Conservation (phyloP, 208 protist species). For the Tritrichomonas foetus region DNA sequence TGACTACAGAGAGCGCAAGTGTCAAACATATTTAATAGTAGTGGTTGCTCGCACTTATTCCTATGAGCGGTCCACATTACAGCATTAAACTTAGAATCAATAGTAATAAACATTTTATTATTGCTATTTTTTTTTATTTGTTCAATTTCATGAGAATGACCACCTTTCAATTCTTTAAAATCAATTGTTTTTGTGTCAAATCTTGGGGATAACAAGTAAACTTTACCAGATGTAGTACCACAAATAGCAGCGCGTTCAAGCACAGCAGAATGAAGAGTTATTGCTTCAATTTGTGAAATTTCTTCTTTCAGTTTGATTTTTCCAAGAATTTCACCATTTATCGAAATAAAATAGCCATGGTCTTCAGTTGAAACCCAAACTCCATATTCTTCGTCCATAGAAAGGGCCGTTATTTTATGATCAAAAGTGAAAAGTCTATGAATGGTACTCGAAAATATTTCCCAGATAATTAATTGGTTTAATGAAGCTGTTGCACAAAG, state of each 20-base stretch:
- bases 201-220: background rate
- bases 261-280: background rate
- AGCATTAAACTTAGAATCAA: too few species aligned
- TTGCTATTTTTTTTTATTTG: too few species aligned
- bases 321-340: too few species aligned
- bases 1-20: too few species aligned
- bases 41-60: too few species aligned
- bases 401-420: background rate
- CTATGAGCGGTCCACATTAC: too few species aligned
- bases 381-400: background rate
- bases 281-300: background rate
- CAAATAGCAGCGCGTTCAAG: background rate
- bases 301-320: too few species aligned
- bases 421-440: background rate
- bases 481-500: slow-evolving; percentile 10
- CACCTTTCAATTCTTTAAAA: background rate
- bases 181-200: background rate
- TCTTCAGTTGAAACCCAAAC: background rate
- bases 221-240: background rate
- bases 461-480: background rate
- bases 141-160: background rate
- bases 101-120: too few species aligned
- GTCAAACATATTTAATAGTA: too few species aligned
- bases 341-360: background rate
- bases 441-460: background rate